A percentile compares a stretch with the other conserved stretches of the same genome.
phyloP scores from a whole-genome alignment of 2,329 filamentous ascomycete species.

The Coniochaeta ligniaria region DNA sequence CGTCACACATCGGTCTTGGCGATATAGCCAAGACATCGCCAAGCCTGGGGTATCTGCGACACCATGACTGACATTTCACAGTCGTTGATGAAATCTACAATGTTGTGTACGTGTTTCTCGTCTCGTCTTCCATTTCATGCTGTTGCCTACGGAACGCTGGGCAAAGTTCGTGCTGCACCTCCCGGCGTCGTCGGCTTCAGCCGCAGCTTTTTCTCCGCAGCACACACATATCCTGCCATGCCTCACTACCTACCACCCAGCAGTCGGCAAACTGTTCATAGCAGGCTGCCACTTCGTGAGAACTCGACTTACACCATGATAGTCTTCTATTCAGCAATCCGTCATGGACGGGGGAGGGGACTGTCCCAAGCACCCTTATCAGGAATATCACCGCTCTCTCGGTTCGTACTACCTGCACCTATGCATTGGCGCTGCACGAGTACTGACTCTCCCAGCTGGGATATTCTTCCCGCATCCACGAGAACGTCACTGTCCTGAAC shows the following conservation, averaged over 20 bases:
- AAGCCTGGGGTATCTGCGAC: slow-evolving; percentile 43
- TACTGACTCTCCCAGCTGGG: slow-evolving; percentile 33
- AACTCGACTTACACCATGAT: slow-evolving; percentile 5
- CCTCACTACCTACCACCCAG: not conserved
- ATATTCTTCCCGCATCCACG: slow-evolving; percentile 41
- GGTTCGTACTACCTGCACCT: slow-evolving; percentile 28
- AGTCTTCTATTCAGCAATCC: slow-evolving; percentile 57
- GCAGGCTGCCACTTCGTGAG: not conserved
- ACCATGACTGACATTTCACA: slow-evolving; percentile 21
- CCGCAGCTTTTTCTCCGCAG: not conserved
- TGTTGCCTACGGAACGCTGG: slow-evolving; percentile 2
- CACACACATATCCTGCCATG: not conserved
- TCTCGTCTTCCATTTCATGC: not conserved
- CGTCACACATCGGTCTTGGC: not conserved
- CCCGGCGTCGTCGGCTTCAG: not conserved
- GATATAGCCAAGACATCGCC: slow-evolving; percentile 12
- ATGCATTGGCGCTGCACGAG: not conserved
- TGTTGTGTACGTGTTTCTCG: slow-evolving; percentile 18
- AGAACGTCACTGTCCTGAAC: slow-evolving; percentile 70
- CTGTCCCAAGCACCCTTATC: slow-evolving; percentile 45
- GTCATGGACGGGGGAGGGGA: slow-evolving; percentile 41
- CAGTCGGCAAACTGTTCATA: too few species aligned
- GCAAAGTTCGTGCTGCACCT: not conserved
- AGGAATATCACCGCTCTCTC: slow-evolving; percentile 49
- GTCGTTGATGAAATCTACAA: slow-evolving; percentile 25